These are phyloP conservation scores for Fremontodendron californicum DNA, from an alignment of 345 rosid genomes.

Conservation along the genomic window DNA sequence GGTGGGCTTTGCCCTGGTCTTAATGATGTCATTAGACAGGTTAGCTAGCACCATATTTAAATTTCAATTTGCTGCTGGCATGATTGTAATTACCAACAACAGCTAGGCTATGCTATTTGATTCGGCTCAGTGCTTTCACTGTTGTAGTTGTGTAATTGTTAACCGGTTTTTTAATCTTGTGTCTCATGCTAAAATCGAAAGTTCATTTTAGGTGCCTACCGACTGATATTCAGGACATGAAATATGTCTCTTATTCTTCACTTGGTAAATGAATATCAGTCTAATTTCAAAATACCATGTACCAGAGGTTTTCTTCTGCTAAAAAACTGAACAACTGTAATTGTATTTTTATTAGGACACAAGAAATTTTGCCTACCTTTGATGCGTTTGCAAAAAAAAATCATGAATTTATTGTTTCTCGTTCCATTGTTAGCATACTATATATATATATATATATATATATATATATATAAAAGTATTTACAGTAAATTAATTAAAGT, in stretches of 20 bases:
- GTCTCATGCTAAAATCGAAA: neutral
- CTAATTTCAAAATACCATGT: neutral
- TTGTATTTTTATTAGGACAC: neutral
- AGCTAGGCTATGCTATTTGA: neutral
- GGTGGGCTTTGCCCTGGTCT: conserved; percentile 98
- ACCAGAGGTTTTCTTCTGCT: neutral
- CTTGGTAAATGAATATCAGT: neutral
- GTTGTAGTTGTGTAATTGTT: neutral
- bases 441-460: no score
- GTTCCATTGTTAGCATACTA: neutral
- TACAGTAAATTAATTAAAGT: neutral
- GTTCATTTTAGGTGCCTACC: conserved; percentile 1
- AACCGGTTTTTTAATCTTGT: neutral
- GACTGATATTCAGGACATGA: neutral
- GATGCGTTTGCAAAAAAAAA: neutral
- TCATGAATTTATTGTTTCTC: neutral
- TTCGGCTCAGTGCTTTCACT: neutral
- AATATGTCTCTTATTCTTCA: neutral
- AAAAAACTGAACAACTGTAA: neutral
- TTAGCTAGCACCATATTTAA: conserved; percentile 27
- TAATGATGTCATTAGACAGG: conserved; percentile 58
- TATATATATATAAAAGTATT: neutral
- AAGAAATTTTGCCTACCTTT: neutral
- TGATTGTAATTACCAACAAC: neutral
- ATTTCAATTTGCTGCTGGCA: neutral